A percentile compares a stretch with the other conserved stretches of the same genome.
These are phyloP conservation scores for Ceratocystis destructans DNA, from an alignment of 2,329 filamentous ascomycete species.

Conservation along the genomic window DNA sequence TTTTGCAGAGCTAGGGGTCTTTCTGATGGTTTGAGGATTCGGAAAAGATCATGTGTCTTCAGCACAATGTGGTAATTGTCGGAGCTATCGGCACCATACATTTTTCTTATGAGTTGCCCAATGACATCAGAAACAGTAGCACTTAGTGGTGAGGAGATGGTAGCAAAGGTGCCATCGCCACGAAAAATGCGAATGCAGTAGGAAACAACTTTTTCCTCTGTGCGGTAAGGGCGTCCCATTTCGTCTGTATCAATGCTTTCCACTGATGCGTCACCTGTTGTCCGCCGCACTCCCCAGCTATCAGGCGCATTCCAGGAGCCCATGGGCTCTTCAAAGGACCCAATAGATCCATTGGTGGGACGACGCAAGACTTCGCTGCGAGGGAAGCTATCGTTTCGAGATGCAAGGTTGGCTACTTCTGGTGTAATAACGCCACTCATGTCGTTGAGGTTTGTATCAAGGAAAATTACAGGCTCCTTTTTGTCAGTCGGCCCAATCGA, in stretches of 20 bases:
- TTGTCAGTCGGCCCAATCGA: slow-evolving; percentile 47
- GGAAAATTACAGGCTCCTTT: slow-evolving; percentile 51
- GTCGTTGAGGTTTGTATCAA: slow-evolving; percentile 78
- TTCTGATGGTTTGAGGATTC: slow-evolving; percentile 65
- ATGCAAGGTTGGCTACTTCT: background rate
- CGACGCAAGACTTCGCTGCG: slow-evolving; percentile 2
- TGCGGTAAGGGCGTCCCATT: slow-evolving; percentile 4
- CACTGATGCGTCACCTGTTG: slow-evolving; percentile 51
- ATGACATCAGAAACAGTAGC: slow-evolving; percentile 79
- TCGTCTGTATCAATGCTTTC: slow-evolving; percentile 47
- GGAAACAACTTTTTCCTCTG: slow-evolving; percentile 54
- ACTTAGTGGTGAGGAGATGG: slow-evolving; percentile 70
- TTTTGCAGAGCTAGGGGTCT: slow-evolving; percentile 86
- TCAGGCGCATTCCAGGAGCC: slow-evolving; percentile 86
- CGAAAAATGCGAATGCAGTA: slow-evolving; percentile 95
- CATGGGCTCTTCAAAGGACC: slow-evolving; percentile 27
- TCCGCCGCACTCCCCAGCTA: slow-evolving; percentile 82
- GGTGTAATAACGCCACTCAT: slow-evolving; percentile 52
- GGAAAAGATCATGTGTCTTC: slow-evolving; percentile 78
- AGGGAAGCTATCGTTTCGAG: slow-evolving; percentile 10
- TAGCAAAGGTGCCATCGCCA: slow-evolving; percentile 85
- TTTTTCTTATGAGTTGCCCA: slow-evolving; percentile 84
- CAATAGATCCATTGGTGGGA: slow-evolving; percentile 12
- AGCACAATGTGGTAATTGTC: slow-evolving; percentile 94
- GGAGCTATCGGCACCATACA: slow-evolving; percentile 75